phyloP scores from a whole-genome alignment of 1,284 basidiomycete species.

The Porphyrellus sp. region DNA sequence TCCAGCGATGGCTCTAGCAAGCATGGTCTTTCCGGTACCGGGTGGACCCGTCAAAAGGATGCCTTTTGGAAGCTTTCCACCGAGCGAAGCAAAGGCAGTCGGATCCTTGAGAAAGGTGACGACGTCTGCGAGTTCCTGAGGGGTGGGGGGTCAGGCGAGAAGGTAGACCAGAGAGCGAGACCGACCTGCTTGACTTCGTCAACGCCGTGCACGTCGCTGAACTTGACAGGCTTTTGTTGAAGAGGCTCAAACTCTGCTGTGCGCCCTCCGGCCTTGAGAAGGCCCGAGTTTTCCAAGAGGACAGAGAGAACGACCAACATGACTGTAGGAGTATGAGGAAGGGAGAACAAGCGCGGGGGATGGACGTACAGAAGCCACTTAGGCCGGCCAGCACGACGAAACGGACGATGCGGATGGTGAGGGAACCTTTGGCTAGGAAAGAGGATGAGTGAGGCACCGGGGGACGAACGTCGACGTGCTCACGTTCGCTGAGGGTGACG shows the following conservation, averaged over 20 bases:
- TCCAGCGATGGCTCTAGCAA: conserved; percentile 94
- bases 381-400: conserved; percentile 54
- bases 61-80: conserved; percentile 90
- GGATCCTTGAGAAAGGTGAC: conserved; percentile 93
- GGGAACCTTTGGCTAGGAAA: conserved; percentile 58
- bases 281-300: conserved; percentile 87
- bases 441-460: neutral
- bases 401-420: conserved; percentile 59
- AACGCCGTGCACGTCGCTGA: conserved; percentile 90
- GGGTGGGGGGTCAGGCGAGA: neutral
- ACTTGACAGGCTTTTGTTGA: conserved; percentile 79
- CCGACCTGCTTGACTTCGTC: conserved; percentile 87
- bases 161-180: neutral
- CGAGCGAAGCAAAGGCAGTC: conserved; percentile 80
- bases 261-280: conserved; percentile 82
- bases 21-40: conserved; percentile 95
- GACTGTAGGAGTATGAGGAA: conserved; percentile 42
- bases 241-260: conserved; percentile 74
- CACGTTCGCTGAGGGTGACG: conserved; percentile 78
- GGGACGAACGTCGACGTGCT: conserved; percentile 29
- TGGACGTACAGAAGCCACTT: conserved; percentile 50
- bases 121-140: conserved; percentile 85
- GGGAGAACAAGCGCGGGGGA: neutral
- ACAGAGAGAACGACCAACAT: conserved; percentile 82
- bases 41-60: conserved; percentile 86